Percentiles rank a stretch among this genome's conserved stretches.
Conservation (phyloP, 768 basidiomycete genomes). For the Lactarius vividus region DNA sequence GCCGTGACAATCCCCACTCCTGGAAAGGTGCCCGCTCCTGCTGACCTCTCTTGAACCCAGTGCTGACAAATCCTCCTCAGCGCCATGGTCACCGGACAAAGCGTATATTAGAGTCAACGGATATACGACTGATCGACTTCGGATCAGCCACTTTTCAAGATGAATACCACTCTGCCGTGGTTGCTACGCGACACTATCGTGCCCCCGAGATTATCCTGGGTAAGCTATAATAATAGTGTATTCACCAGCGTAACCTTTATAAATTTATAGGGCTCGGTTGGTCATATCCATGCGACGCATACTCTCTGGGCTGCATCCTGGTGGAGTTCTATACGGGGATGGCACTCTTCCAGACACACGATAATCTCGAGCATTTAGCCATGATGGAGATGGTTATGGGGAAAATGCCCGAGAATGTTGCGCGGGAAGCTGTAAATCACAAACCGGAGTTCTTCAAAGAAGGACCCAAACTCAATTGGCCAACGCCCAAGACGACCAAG, state of each 20-base stretch:
- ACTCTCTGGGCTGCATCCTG: slow-evolving; percentile 96
- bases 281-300: slow-evolving; percentile 98
- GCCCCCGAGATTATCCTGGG: slow-evolving; percentile 99
- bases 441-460: slow-evolving; percentile 96
- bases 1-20: slow-evolving; percentile 56
- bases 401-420: slow-evolving; percentile 89
- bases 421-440: slow-evolving; percentile 66
- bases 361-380: slow-evolving; percentile 97
- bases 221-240: slow-evolving; percentile 41
- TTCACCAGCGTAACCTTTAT: slow-evolving; percentile 1
- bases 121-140: slow-evolving; percentile 96
- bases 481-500: slow-evolving; percentile 80
- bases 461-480: slow-evolving; percentile 84
- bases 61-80: slow-evolving; percentile 6
- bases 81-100: slow-evolving; percentile 60
- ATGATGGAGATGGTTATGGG: slow-evolving; percentile 99
- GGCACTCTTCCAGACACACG: slow-evolving; percentile 98
- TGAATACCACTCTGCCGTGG: slow-evolving; percentile 98
- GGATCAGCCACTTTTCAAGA: slow-evolving; percentile 97
- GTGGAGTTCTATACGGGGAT: slow-evolving; percentile 98
- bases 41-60: no score
- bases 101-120: slow-evolving; percentile 79
- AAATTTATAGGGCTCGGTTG: slow-evolving; percentile 77
- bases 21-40: slow-evolving; percentile 52
- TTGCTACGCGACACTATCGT: slow-evolving; percentile 96